Base-by-base conservation (phyloP, 805 yeast genomes). In the Candida sakaeoensis region DNA sequence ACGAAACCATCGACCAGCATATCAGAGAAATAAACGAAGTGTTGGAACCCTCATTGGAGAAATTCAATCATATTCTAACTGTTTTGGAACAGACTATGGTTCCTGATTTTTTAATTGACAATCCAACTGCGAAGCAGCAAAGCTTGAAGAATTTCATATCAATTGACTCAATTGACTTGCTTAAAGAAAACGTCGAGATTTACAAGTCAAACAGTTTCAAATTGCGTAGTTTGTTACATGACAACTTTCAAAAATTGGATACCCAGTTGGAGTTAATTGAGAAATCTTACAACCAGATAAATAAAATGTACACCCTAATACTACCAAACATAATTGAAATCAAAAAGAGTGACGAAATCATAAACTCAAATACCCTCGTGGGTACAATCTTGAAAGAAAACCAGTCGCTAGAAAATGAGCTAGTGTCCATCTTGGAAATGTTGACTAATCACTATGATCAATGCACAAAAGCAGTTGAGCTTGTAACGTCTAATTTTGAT, bases 401-500 rank as follows among this genome's bases (percentile, higher is more conserved):
- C 44, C 50, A 60, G 12, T 63, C 68, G 1, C 53, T 79, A 36
- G 95, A 87, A 39, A 70, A 72, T 42, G 93, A 84, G 39, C 70
- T 87, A 59, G 95, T 86, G 1, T 70, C 74, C 2, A 65, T 83
- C 13, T 63, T 90, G 24, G 80, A 79, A 41, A 77, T 89, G 51
- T 64, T 89, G 34, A 82, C 95, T 8, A 77, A 77, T 39, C 96
- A 89, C 61, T 87, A 80, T 51, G 96, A 89, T 57, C 88, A 85
- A 54, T 85, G 95, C 49, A 50, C 63, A 9, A 62, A 74, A 44
- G 84, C 77, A 8, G 52, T 64, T 2, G 60, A 61, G 4, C 44
- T 65, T 5, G 51, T 56, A 16, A 54, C 62, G n/a, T 52, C 58
- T 0, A 33, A 24, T 14, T 24, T 44, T 5, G 36, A 39, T 3